Percentiles rank a stretch among this genome's conserved stretches.
These are phyloP conservation scores for Chlorophyllum brunneum DNA, from an alignment of 768 basidiomycete genomes.

Conservation along the genomic window DNA sequence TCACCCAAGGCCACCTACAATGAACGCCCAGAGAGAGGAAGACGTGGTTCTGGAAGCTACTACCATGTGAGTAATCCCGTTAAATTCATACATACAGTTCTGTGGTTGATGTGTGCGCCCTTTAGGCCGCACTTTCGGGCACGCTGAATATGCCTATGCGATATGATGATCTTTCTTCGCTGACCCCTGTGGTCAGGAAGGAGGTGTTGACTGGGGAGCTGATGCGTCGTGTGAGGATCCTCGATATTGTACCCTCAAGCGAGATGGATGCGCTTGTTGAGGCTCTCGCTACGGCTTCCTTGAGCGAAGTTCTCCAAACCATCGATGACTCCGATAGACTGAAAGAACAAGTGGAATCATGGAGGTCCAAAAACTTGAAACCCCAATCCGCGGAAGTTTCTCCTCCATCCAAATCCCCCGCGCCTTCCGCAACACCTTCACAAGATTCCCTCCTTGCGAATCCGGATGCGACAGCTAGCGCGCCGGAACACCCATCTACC, in stretches of 20 bases:
- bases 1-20: constrained; percentile 48
- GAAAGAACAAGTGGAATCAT: constrained; percentile 53
- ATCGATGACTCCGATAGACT: constrained; percentile 70
- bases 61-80: constrained; percentile 55
- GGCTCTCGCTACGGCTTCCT: constrained; percentile 61
- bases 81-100: neutral
- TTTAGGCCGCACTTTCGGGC: constrained; percentile 75
- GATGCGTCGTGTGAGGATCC: constrained; percentile 63
- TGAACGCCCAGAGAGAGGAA: constrained; percentile 60
- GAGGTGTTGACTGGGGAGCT: constrained; percentile 84
- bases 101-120: neutral
- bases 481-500: constrained; percentile 87
- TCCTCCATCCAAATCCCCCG: constrained; percentile 30
- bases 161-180: constrained; percentile 78
- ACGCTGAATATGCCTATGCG: constrained; percentile 80
- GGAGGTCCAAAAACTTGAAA: constrained; percentile 24
- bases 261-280: constrained; percentile 70
- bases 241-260: constrained; percentile 46
- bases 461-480: constrained; percentile 74
- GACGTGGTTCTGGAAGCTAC: constrained; percentile 84
- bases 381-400: constrained; percentile 14
- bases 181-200: constrained; percentile 85
- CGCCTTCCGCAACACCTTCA: constrained; percentile 39
- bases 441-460: constrained; percentile 74
- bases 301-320: constrained; percentile 73